These are phyloP conservation scores for Climacium dendroides DNA, from an alignment of 225 moss, liverwort and hornwort genomes.

Conservation along the genomic window DNA sequence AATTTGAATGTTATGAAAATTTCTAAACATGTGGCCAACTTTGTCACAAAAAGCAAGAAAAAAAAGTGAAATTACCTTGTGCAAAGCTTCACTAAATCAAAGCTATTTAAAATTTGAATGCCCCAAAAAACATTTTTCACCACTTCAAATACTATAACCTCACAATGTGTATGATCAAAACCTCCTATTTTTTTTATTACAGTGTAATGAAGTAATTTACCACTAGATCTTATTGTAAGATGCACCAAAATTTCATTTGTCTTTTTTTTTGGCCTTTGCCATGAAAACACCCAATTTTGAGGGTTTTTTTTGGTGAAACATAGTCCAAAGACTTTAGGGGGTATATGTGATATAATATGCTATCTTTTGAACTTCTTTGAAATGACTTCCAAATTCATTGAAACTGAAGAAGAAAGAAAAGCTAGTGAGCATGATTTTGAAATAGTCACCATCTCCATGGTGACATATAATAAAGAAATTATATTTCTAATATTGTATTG, in stretches of 20 bases:
- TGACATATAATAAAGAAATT: not conserved
- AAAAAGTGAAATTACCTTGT: too few species aligned
- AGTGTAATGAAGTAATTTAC: accelerated
- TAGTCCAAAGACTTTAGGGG: not conserved
- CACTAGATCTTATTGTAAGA: not conserved
- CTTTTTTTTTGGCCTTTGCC: not conserved
- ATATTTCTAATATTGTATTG: too few species aligned
- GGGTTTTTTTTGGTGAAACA: too few species aligned
- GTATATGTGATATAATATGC: not conserved
- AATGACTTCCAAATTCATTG: not conserved
- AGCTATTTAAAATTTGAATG: too few species aligned
- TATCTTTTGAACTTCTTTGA: not conserved
- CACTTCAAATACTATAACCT: too few species aligned
- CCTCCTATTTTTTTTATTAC: not conserved
- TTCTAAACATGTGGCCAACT: too few species aligned
- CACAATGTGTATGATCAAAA: accelerated
- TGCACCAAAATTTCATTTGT: not conserved
- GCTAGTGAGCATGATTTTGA: not conserved
- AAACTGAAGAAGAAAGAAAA: not conserved
- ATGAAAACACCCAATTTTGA: accelerated
- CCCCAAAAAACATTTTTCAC: too few species aligned
- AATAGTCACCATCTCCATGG: not conserved
- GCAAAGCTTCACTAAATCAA: too few species aligned
- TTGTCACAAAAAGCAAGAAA: too few species aligned
- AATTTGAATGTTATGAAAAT: too few species aligned